Evolutionary conservation across 2,329 filamentous ascomycete genomes (phyloP), one percentile per base, ranked within the genome.

Genomic region (Diaporthe citriasiana): DNA sequence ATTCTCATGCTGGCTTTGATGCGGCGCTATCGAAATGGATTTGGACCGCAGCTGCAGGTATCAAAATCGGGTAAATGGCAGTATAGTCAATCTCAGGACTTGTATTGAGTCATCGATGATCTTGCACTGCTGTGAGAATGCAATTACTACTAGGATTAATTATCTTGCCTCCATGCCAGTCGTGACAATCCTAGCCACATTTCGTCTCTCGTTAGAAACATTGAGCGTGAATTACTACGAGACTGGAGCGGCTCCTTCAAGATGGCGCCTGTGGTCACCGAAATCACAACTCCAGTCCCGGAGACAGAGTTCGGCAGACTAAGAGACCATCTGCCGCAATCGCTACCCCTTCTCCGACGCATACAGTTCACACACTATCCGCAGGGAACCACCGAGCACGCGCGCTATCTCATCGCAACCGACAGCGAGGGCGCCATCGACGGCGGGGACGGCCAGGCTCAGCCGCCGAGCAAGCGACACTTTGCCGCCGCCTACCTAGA

Each of bases 401-500:
- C 82, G 8, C 88, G 79, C 72, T 82, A 88, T 10, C 77, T 90
- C 22, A 80, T 85, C 57, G 82, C 81, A 17, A 81, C 81, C 0
- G 42, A 55, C 42, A 33, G 47, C 45, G 53, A 57, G 38, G 55
- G 42, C 19, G 19, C n/a, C 7, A 47, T 25, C 50, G 72, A 3
- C 56, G 65, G 25, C 40, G 63, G 45, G 10, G 63, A 30, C 30
- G 8, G 45, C 47, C 30, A 33, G 12, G 40, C 13, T 22, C 38
- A 65, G 9, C 17, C 4, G 3, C 17, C 7, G 40, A 30, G 66
- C 19, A 22, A 42, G 3, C 40, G 72, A 15, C 74, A 80, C 17
- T 91, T 93, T 78, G 86, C 87, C 0, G 88, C 88, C 0, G 89
- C 89, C 0, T 93, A 91, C 78, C 79, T 92, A 8, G 92, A 94